Evolutionary conservation across 257 asterid species (phyloP).

Genomic region (Solanum stenotomum): DNA sequence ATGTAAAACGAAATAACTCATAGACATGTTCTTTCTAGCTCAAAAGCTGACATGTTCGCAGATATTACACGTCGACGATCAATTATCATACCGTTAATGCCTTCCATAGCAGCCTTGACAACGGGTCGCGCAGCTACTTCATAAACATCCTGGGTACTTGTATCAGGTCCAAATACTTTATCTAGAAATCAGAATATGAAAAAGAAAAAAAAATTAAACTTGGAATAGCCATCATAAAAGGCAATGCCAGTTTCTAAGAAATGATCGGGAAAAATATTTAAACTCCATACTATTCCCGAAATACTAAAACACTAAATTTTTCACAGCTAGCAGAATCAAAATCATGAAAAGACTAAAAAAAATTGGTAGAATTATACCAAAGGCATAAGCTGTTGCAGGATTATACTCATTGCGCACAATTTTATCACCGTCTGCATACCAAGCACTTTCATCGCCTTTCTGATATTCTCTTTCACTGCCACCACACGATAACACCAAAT

Average conservation of each 20-base stretch:
- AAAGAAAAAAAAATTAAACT: neutral
- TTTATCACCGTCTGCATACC: slow-evolving; percentile 84
- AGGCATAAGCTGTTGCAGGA: slow-evolving; percentile 82
- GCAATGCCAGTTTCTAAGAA: neutral
- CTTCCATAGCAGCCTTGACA: slow-evolving; percentile 98
- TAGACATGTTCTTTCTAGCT: neutral
- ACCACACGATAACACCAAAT: slow-evolving; percentile 18
- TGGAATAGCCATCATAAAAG: neutral
- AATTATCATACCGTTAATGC: slow-evolving; percentile 67
- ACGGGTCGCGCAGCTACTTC: slow-evolving; percentile 98
- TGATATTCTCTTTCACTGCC: slow-evolving; percentile 89
- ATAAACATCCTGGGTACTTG: slow-evolving; percentile 79
- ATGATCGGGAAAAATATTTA: neutral
- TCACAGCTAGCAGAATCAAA: neutral
- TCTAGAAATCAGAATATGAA: slow-evolving; percentile 29
- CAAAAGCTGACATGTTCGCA: neutral
- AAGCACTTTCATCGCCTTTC: slow-evolving; percentile 87
- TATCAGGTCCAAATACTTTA: slow-evolving; percentile 80
- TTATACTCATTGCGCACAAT: slow-evolving; percentile 81
- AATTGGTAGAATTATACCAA: slow-evolving; percentile 37
- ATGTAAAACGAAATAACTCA: neutral
- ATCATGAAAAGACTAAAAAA: neutral
- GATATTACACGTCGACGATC: neutral
- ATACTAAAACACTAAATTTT: neutral
- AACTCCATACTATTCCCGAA: neutral